These are phyloP conservation scores for Nicotiana paniculata DNA, from an alignment of 257 asterid genomes.

Conservation along the genomic window DNA sequence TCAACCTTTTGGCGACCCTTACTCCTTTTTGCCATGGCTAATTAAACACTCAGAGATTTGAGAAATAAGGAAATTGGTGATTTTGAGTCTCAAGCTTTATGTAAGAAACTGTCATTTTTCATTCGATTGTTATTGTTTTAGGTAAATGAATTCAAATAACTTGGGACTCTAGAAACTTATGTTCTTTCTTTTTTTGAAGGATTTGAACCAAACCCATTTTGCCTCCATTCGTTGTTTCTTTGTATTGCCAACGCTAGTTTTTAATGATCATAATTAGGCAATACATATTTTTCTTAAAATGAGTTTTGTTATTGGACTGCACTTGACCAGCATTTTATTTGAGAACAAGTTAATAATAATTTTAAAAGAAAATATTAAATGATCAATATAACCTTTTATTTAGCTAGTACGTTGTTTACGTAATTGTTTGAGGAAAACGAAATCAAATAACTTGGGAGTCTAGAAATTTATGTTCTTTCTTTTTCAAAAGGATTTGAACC, in stretches of 20 bases:
- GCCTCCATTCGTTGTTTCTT: not conserved
- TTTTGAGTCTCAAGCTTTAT: not conserved
- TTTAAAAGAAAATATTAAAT: not conserved
- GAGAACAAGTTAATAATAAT: not conserved
- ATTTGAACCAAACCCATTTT: constrained; percentile 1
- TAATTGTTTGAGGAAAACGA: not conserved
- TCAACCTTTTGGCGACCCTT: constrained; percentile 53
- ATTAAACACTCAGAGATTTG: not conserved
- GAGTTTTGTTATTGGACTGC: not conserved
- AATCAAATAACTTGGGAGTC: not conserved
- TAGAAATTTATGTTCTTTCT: not conserved
- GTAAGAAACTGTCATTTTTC: not conserved
- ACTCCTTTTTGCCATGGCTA: constrained; percentile 18
- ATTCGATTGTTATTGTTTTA: not conserved
- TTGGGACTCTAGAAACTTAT: not conserved
- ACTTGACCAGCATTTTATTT: not conserved
- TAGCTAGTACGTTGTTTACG: too few relatives aligned
- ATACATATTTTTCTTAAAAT: not conserved
- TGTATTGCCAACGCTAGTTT: not conserved
- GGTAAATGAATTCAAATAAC: not conserved
- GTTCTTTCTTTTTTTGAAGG: not conserved
- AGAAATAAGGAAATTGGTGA: not conserved
- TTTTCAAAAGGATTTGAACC: not conserved
- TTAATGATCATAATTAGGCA: not conserved
- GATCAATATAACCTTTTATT: not conserved